phyloP scores from a whole-genome alignment of 1,284 basidiomycete species.

The Termitomyces sp. region DNA sequence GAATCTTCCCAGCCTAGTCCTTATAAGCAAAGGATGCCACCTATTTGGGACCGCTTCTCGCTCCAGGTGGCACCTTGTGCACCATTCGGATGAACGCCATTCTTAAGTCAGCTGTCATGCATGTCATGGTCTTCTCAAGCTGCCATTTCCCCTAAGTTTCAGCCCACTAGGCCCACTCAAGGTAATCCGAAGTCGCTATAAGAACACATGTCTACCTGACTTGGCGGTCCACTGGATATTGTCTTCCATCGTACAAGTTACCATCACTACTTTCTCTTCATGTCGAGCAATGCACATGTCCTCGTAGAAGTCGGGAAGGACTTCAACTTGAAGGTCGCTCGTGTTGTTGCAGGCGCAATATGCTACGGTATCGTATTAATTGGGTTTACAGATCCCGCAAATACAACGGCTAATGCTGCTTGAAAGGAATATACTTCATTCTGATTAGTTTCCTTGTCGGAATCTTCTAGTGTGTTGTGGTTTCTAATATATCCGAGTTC shows the following conservation, averaged over 20 bases:
- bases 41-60: background rate
- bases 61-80: background rate
- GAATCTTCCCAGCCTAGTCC: background rate
- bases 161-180: background rate
- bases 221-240: no score
- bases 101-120: background rate
- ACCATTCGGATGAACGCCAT: background rate
- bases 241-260: background rate
- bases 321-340: constrained; percentile 17
- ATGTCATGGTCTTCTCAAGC: background rate
- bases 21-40: background rate
- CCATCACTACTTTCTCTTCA: background rate
- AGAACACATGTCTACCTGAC: background rate
- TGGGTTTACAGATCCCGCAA: background rate
- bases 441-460: constrained; percentile 13
- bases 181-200: background rate
- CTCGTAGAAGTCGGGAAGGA: constrained; percentile 14
- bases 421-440: constrained; percentile 15
- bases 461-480: constrained; percentile 12
- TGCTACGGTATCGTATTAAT: constrained; percentile 14
- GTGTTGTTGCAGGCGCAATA: constrained; percentile 16
- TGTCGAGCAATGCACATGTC: constrained; percentile 13
- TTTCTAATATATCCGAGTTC: background rate
- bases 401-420: background rate
- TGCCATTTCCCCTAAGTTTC: background rate